Base-by-base conservation (phyloP, 176 grass and related monocot genomes). In the Dactylis glomerata region DNA sequence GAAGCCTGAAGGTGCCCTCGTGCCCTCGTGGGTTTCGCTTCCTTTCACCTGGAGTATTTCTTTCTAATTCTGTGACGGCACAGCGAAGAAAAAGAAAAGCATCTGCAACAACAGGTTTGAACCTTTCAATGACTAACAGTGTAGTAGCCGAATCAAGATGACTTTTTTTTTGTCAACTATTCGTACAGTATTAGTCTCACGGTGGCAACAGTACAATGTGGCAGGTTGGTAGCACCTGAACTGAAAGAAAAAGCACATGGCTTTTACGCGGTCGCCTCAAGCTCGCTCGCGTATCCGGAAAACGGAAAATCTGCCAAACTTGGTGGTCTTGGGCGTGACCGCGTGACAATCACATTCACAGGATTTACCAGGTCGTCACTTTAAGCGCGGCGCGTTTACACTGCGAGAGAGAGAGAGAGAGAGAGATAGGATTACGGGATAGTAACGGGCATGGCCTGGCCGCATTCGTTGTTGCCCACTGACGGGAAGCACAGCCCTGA, bases 401-500 rank as follows among this genome's bases (percentile, higher is more conserved):
- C 45, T 32, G 46, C 40, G 23, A 51, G 38, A 12, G 57, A 76
- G n/a, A 81, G 41, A n/a, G 58, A n/a, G n/a, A n/a, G n/a, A n/a
- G n/a, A 19, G 15, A 5, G 14, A 50, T 15, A 50, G 6, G 51
- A 22, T 22, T 17, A 42, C 54, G 44, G 8, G 1, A 31, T 56
- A 2, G 34, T 51, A 37, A 28, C 28, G 34, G 65, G 11, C 27
- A 32, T 36, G 11, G 20, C 2, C 13, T 50, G 24, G n/a, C 23
- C 17, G 81, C 28, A 20, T 41, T 65, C 32, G 77, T 64, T 64
- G 82, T 76, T 81, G 22, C 45, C 79, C 63, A 90, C 54, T 28
- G 11, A 32, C 26, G 40, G 13, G 56, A 52, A 76, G 14, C 44
- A 74, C 5, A 1, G 9, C 5, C 10, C 45, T 54, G 14, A 54